Percentiles rank a stretch among this genome's conserved stretches.
Evolutionary conservation across 768 basidiomycete species (phyloP).

Genomic region (Tulasnella sp.): DNA sequence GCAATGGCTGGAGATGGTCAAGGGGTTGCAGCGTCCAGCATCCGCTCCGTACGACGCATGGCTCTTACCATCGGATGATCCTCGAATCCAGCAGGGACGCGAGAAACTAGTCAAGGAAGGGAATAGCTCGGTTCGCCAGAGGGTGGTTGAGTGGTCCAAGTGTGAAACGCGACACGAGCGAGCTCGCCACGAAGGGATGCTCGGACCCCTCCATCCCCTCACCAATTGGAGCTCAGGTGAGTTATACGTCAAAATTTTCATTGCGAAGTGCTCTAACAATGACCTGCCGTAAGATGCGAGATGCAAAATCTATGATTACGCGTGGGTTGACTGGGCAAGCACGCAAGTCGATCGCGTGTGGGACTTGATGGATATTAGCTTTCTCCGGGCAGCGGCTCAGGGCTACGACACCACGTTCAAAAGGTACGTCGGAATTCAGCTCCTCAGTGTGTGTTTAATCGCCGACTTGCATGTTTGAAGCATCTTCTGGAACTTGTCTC

Average conservation of each 20-base stretch:
- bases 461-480: conserved; percentile 31
- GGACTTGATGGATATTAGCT: conserved; percentile 88
- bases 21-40: conserved; percentile 61
- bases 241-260: conserved; percentile 17
- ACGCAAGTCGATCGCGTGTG: conserved; percentile 89
- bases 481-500: conserved; percentile 90
- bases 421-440: conserved; percentile 38
- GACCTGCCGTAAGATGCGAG: conserved; percentile 44
- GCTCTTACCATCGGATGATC: conserved; percentile 81
- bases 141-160: conserved; percentile 75
- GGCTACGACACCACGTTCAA: conserved; percentile 83
- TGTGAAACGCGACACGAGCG: conserved; percentile 89
- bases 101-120: conserved; percentile 69
- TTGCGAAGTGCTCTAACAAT: background rate
- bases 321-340: conserved; percentile 91
- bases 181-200: conserved; percentile 67
- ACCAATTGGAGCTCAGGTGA: conserved; percentile 89
- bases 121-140: conserved; percentile 50
- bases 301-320: conserved; percentile 77
- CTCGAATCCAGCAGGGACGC: conserved; percentile 79
- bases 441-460: background rate
- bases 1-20: conserved; percentile 51
- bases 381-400: conserved; percentile 65
- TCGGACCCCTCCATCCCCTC: conserved; percentile 75
- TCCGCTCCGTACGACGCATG: conserved; percentile 87